Percentiles rank a stretch among this genome's conserved stretches.
These are phyloP conservation scores for Hortaea werneckii DNA, from an alignment of 2,329 filamentous ascomycete genomes.

Conservation along the genomic window DNA sequence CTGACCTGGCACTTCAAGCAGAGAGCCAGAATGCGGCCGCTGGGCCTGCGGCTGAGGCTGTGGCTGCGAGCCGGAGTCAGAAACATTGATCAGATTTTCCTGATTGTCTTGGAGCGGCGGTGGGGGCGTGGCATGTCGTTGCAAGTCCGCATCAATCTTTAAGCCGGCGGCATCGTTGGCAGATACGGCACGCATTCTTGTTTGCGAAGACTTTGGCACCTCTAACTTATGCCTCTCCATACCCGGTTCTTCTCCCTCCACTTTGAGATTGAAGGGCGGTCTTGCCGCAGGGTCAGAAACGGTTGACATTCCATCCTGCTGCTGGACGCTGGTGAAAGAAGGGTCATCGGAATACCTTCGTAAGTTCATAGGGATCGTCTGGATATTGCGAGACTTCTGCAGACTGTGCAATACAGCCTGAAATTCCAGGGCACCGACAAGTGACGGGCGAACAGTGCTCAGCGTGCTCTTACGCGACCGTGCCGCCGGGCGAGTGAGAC, in stretches of 20 bases:
- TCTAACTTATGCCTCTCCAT: conserved; percentile 13
- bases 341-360: conserved; percentile 60
- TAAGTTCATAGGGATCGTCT: conserved; percentile 57
- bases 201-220: conserved; percentile 19
- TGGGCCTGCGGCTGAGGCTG: neutral
- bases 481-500: conserved; percentile 59
- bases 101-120: neutral
- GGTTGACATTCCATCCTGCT: conserved; percentile 38
- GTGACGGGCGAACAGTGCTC: conserved; percentile 80
- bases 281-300: conserved; percentile 37
- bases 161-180: conserved; percentile 46
- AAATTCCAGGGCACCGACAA: conserved; percentile 90
- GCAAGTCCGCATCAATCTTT: conserved; percentile 31
- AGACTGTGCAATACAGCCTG: conserved; percentile 81
- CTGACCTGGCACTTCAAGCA: conserved; percentile 2
- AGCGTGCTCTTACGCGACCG: conserved; percentile 61
- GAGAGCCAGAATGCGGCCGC: neutral
- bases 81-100: neutral
- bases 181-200: conserved; percentile 44
- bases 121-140: neutral
- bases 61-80: neutral
- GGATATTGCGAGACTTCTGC: conserved; percentile 68
- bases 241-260: conserved; percentile 3
- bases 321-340: conserved; percentile 34
- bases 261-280: conserved; percentile 14